Conservation (phyloP, 2,329 filamentous ascomycete genomes). For the Pseudogymnoascus sp. region DNA sequence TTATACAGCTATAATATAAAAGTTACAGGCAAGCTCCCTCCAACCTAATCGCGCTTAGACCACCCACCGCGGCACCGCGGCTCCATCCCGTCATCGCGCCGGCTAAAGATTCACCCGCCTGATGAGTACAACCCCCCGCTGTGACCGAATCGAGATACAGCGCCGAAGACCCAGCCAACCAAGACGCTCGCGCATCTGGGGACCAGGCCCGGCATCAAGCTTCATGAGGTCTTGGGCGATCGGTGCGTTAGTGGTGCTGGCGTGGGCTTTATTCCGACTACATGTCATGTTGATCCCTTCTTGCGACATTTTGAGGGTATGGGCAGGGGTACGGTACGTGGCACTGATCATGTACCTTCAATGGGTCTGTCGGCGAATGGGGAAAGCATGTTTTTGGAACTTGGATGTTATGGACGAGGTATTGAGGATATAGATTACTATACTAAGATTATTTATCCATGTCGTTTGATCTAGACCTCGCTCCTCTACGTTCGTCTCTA, state of each 20-base stretch:
- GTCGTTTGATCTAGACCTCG: neutral
- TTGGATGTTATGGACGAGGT: neutral
- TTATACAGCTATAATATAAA: neutral
- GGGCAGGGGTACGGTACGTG: no score
- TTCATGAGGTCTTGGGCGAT: neutral
- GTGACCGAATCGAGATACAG: neutral
- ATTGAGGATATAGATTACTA: neutral
- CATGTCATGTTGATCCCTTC: neutral
- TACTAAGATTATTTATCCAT: neutral
- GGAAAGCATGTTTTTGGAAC: neutral
- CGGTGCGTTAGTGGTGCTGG: neutral
- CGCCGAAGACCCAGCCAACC: neutral
- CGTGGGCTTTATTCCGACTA: neutral
- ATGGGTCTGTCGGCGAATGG: no score
- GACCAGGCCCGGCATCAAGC: neutral
- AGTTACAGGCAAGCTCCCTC: no score
- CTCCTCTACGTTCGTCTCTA: neutral
- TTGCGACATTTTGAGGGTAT: neutral
- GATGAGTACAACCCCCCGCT: neutral
- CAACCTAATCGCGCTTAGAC: neutral
- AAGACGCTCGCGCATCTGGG: neutral
- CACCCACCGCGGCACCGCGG: neutral
- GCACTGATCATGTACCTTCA: no score
- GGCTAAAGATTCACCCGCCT: neutral
- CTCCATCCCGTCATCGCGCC: neutral